A percentile compares a stretch with the other conserved stretches of the same genome.
phyloP scores from a whole-genome alignment of 2,329 filamentous ascomycete genomes.

The Ustulina deusta region DNA sequence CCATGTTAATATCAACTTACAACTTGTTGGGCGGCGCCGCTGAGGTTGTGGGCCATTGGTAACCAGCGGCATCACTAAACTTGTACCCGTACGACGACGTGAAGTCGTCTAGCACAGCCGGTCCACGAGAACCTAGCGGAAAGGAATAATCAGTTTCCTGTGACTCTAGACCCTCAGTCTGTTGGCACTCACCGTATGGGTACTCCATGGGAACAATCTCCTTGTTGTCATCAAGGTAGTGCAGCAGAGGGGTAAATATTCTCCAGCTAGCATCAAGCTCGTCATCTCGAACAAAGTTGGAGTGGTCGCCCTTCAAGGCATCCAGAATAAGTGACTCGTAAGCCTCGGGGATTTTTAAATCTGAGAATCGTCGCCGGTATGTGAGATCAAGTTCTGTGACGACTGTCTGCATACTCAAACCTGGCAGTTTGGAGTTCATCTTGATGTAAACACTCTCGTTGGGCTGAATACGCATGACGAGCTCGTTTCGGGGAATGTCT shows the following conservation, averaged over 20 bases:
- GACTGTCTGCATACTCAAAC: conserved; percentile 99
- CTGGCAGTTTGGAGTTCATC: conserved; percentile 99
- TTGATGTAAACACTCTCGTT: conserved; percentile 99
- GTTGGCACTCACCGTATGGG: conserved; percentile 82
- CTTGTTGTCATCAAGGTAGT: conserved; percentile 99
- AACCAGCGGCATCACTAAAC: conserved; percentile 95
- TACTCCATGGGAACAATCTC: conserved; percentile 99
- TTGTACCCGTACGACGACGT: conserved; percentile 98
- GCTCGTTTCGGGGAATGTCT: conserved; percentile 98
- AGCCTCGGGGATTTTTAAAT: conserved; percentile 98
- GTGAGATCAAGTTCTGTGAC: conserved; percentile 98
- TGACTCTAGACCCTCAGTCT: neutral
- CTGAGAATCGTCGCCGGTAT: conserved; percentile 97
- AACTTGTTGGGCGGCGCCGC: conserved; percentile 79
- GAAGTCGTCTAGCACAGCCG: conserved; percentile 96
- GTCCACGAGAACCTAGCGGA: conserved; percentile 86
- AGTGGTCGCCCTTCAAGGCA: conserved; percentile 98
- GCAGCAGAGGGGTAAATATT: conserved; percentile 95
- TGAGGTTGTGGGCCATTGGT: conserved; percentile 90
- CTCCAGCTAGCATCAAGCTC: conserved; percentile 98
- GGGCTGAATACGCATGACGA: conserved; percentile 98
- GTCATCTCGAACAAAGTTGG: conserved; percentile 97
- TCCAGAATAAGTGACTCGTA: conserved; percentile 98
- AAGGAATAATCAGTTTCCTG: conserved; percentile 9
- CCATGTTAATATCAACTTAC: conserved; percentile 64